Evolutionary conservation across 164 flowering plant species (phyloP).

Genomic region (Aristolochia contorta): DNA sequence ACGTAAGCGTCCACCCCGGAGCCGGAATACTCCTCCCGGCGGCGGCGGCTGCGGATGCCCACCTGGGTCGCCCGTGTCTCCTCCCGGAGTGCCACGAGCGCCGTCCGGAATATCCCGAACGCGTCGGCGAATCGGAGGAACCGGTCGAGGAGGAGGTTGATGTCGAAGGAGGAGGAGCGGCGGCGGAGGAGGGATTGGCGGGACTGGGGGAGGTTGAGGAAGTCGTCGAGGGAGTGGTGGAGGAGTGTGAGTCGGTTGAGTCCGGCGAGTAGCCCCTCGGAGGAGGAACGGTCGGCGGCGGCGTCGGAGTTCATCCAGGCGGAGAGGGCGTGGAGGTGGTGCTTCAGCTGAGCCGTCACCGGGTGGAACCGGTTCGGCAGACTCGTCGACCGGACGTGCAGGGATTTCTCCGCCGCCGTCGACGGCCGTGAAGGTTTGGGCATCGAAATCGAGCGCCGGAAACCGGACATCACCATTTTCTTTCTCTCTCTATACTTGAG

Average conservation of each 20-base stretch:
- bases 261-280: slow-evolving; percentile 39
- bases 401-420: slow-evolving; percentile 24
- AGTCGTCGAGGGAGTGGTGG: slow-evolving; percentile 38
- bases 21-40: slow-evolving; percentile 23
- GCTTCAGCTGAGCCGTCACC: slow-evolving; percentile 47
- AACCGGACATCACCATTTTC: slow-evolving; percentile 38
- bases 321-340: slow-evolving; percentile 33
- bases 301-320: too few species aligned
- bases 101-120: slow-evolving; percentile 49
- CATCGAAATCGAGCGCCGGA: slow-evolving; percentile 60
- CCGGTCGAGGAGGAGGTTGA: slow-evolving; percentile 60
- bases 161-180: slow-evolving; percentile 17
- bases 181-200: slow-evolving; percentile 40
- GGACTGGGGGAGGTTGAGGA: slow-evolving; percentile 49
- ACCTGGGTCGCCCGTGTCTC: slow-evolving; percentile 42
- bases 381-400: slow-evolving; percentile 62
- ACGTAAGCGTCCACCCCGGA: slow-evolving; percentile 17
- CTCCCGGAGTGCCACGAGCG: slow-evolving; percentile 34
- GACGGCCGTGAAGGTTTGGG: slow-evolving; percentile 36
- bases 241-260: slow-evolving; percentile 27
- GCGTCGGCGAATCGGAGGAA: slow-evolving; percentile 55
- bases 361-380: slow-evolving; percentile 82
- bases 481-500: background rate
- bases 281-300: slow-evolving; percentile 18
- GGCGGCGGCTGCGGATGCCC: slow-evolving; percentile 35